These are phyloP conservation scores for Nakaseomyces sp. DNA, from an alignment of 1,139 yeast species.

Conservation along the genomic window DNA sequence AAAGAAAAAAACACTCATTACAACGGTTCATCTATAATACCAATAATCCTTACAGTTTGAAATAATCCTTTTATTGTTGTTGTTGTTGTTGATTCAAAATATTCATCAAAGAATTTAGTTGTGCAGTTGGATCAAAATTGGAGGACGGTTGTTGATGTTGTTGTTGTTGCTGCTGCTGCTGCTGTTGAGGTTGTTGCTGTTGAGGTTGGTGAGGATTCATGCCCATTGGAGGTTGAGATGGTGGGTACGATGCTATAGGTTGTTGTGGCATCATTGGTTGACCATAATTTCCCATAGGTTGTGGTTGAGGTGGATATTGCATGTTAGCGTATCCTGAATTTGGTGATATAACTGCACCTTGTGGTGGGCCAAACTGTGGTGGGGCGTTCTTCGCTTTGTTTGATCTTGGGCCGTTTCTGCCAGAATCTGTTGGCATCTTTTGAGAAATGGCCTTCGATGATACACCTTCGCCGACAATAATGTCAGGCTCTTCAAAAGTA, in stretches of 20 bases:
- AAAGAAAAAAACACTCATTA: neutral
- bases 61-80: conserved; percentile 6
- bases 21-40: neutral
- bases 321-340: conserved; percentile 18
- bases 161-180: conserved; percentile 11
- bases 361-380: conserved; percentile 8
- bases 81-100: conserved; percentile 34
- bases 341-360: conserved; percentile 18
- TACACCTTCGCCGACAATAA: conserved; percentile 89
- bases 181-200: too few relatives aligned
- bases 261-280: conserved; percentile 13
- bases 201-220: conserved; percentile 16
- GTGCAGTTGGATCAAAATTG: conserved; percentile 34
- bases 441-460: conserved; percentile 87
- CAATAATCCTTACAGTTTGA: neutral
- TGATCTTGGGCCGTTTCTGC: conserved; percentile 77
- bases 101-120: conserved; percentile 35
- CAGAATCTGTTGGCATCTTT: conserved; percentile 82
- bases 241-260: conserved; percentile 10
- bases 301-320: conserved; percentile 20
- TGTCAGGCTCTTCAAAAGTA: conserved; percentile 94
- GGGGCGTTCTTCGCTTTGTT: conserved; percentile 48
- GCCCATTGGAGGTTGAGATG: conserved; percentile 17
- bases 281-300: conserved; percentile 11
- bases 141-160: conserved; percentile 13